Evolutionary conservation across 148 eudicot species (phyloP).

Genomic region (Silene conica): DNA sequence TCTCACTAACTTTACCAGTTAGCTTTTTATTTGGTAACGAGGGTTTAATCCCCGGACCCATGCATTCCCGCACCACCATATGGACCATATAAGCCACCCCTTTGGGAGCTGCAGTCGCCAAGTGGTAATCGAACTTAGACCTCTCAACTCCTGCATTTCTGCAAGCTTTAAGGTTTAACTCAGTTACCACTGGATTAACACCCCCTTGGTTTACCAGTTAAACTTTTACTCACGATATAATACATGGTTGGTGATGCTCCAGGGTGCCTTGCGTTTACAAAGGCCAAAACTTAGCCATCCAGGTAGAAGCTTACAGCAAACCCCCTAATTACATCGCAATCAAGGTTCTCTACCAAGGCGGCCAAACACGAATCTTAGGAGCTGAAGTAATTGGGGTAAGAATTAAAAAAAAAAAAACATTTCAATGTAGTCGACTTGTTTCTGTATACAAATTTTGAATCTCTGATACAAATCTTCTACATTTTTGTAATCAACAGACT

Average conservation of each 20-base stretch:
- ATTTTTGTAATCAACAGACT: neutral
- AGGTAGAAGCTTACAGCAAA: constrained; percentile 59
- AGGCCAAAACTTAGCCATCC: constrained; percentile 48
- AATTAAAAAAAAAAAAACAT: neutral
- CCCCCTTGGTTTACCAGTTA: neutral
- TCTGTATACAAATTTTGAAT: no score
- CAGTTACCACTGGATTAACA: no score
- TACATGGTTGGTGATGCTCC: constrained; percentile 10
- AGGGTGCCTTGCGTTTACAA: constrained; percentile 70
- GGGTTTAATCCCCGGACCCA: no score
- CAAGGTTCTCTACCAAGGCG: constrained; percentile 68
- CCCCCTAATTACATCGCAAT: constrained; percentile 59
- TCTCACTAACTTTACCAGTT: neutral
- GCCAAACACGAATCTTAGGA: constrained; percentile 61
- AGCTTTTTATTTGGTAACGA: no score
- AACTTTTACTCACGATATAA: neutral
- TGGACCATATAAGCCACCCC: no score
- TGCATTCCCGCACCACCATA: no score
- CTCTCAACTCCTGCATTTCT: no score
- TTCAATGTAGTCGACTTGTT: neutral
- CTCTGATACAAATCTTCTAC: no score
- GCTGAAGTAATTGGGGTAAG: constrained; percentile 59
- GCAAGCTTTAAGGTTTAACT: no score
- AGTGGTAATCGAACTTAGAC: no score
- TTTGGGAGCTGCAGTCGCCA: no score